Conservation (phyloP, 2,329 filamentous ascomycete genomes). For the Epichloe typhina region DNA sequence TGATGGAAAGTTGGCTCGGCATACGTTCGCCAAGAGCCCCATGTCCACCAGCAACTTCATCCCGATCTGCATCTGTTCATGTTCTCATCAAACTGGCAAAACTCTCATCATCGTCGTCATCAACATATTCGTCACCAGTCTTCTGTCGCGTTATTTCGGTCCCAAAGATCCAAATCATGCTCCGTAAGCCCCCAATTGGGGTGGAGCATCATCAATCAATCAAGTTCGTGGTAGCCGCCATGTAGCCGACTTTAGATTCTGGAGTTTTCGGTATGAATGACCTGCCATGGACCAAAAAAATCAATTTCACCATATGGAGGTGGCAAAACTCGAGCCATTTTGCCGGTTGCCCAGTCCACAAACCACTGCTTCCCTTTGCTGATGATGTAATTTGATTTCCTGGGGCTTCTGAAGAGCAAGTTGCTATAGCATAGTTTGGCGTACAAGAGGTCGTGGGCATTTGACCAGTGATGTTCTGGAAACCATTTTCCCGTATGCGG, state of each 20-base stretch:
- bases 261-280: constrained; percentile 35
- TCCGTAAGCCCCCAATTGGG: not conserved
- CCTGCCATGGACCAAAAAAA: constrained; percentile 35
- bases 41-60: not conserved
- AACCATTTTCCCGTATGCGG: constrained; percentile 42
- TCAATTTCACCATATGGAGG: constrained; percentile 41
- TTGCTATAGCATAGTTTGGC: constrained; percentile 48
- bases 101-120: not conserved
- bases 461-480: constrained; percentile 40
- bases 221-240: not conserved
- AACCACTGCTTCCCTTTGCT: constrained; percentile 44
- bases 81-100: not conserved
- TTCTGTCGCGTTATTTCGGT: not conserved
- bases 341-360: constrained; percentile 45
- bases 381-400: constrained; percentile 45
- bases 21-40: not conserved
- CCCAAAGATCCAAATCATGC: not conserved
- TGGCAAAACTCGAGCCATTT: constrained; percentile 39
- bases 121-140: not conserved
- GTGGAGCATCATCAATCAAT: not conserved
- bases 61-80: not conserved
- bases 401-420: constrained; percentile 40
- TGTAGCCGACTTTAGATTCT: constrained; percentile 21
- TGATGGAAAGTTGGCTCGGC: not conserved
- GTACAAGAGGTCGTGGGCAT: constrained; percentile 44